These are phyloP conservation scores for Phytophthora kernoviae DNA, from an alignment of 352 stramenopile species.

Conservation along the genomic window DNA sequence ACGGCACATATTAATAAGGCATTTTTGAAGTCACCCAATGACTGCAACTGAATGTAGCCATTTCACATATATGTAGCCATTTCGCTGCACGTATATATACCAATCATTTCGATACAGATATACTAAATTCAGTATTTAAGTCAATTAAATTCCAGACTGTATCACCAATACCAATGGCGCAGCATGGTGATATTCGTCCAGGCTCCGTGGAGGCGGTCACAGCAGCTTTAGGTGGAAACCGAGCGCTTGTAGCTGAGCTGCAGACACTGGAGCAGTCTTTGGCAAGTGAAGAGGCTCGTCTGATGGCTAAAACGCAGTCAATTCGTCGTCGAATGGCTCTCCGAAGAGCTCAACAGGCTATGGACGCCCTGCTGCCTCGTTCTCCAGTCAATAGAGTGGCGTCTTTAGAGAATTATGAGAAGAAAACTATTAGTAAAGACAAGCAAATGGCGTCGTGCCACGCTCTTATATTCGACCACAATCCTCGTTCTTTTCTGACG, in stretches of 20 bases:
- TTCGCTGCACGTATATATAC: background rate
- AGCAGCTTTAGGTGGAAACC: conserved; percentile 49
- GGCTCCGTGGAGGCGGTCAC: conserved; percentile 10
- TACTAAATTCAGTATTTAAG: background rate
- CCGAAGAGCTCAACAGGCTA: conserved; percentile 52
- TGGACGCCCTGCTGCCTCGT: conserved; percentile 37
- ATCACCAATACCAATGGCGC: conserved; percentile 13
- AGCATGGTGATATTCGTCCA: background rate
- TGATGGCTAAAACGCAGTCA: conserved; percentile 43
- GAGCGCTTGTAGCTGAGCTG: conserved; percentile 48
- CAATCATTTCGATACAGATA: background rate
- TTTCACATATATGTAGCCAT: background rate
- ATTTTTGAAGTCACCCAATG: no score
- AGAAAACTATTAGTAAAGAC: conserved; percentile 6
- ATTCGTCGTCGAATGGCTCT: conserved; percentile 60
- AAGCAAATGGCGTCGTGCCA: conserved; percentile 30
- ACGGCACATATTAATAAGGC: no score
- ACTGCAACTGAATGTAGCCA: no score
- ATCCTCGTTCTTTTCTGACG: conserved; percentile 68
- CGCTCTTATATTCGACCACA: conserved; percentile 66
- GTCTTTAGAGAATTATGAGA: conserved; percentile 31
- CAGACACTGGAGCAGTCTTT: conserved; percentile 38
- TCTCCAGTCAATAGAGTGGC: background rate
- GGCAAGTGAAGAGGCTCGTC: conserved; percentile 37
- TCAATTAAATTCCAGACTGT: conserved; percentile 2